phyloP scores from a whole-genome alignment of 345 rosid genomes.

The Aquilaria yunnanensis region DNA sequence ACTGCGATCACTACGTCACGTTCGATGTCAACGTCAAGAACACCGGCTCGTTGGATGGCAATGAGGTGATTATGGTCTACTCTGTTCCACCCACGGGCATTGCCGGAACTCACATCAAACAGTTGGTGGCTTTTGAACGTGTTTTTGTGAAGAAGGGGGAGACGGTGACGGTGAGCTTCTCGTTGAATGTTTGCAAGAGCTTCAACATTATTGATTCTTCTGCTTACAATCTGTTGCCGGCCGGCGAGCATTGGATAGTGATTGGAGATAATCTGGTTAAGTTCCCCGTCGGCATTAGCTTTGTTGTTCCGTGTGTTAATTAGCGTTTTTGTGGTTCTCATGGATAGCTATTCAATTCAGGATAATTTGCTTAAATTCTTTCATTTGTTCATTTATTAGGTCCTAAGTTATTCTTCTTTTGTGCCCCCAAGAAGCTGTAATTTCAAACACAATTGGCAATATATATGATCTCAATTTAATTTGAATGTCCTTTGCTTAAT shows the following conservation, averaged over 20 bases:
- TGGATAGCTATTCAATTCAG: too few relatives aligned
- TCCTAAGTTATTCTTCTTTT: too few relatives aligned
- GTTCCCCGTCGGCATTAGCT: too few relatives aligned
- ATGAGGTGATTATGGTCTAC: conserved; percentile 25
- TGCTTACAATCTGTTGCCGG: conserved; percentile 13
- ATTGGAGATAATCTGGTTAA: conserved; percentile 14
- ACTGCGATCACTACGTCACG: neutral
- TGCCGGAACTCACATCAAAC: conserved; percentile 10
- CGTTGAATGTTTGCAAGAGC: conserved; percentile 21
- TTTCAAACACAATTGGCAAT: too few relatives aligned
- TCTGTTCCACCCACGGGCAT: conserved; percentile 5
- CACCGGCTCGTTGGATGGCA: conserved; percentile 18
- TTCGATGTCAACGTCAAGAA: conserved; percentile 18
- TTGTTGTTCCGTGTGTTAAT: too few relatives aligned
- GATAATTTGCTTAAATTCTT: too few relatives aligned
- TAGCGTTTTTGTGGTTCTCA: too few relatives aligned
- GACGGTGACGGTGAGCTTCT: conserved; percentile 16
- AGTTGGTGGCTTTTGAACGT: conserved; percentile 26
- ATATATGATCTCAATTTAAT: too few relatives aligned
- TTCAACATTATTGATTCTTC: conserved; percentile 14
- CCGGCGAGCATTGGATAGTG: conserved; percentile 20
- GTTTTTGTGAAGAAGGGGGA: conserved; percentile 15
- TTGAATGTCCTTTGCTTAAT: too few relatives aligned
- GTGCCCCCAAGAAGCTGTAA: too few relatives aligned
- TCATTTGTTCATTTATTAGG: too few relatives aligned